Base-by-base conservation (phyloP, 495 filamentous ascomycete genomes). In the Tuber calosporum region DNA sequence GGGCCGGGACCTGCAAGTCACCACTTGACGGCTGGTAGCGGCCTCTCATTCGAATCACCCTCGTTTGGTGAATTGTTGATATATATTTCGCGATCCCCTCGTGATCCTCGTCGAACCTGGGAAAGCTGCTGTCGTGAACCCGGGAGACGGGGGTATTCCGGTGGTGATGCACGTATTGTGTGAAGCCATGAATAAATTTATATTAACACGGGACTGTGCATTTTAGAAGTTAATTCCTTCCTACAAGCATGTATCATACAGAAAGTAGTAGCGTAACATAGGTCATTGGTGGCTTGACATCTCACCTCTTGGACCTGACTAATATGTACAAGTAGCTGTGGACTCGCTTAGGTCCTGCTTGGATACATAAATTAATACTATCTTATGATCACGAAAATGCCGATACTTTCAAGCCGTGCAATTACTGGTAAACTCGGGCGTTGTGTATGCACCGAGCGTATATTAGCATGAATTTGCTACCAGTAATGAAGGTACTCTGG, bases 111-210 rank as follows among this genome's bases (percentile, higher is more conserved):
- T 82, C 76, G 68, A 85, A 85, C 45, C 80, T 73, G 4, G 72
- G 72, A 37, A 66, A 34, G 67, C 68, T 82, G 15, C 78, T 73
- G n/a, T 77, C 83, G 73, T 82, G 79, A 4, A 84, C 75, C 85
- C 83, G 86, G 69, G 86, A 83, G 36, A 85, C 77, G 62, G 75
- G 84, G 4, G 84, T 84, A 76, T 86, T 86, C 15, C 83, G n/a
- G n/a, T n/a, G n/a, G n/a, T n/a, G n/a, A n/a, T n/a, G n/a, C n/a
- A n/a, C n/a, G n/a, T n/a, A n/a, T n/a, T n/a, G n/a, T n/a, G n/a
- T n/a, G n/a, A n/a, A n/a, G n/a, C n/a, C n/a, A n/a, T n/a, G n/a
- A n/a, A n/a, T 85, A 70, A 42, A 45, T 5, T 43, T 71, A 70
- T 73, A 73, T 75, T 66, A 45, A 26, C 36, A 36, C 36, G 38